Base-by-base conservation (phyloP, 2,329 filamentous ascomycete genomes). In the Coniochaeta sp. region DNA sequence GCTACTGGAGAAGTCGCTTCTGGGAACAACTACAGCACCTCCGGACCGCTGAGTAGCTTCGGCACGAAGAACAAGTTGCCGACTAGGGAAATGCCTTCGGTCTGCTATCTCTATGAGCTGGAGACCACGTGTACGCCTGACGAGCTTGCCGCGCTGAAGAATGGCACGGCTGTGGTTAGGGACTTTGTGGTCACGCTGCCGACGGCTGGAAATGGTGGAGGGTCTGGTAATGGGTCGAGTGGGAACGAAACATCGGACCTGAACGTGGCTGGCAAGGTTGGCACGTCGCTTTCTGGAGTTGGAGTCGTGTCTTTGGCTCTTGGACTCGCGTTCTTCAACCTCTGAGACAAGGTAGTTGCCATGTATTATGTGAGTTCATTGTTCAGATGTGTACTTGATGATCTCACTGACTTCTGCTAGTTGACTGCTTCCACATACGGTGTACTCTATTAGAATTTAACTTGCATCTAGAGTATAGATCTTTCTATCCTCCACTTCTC, bases 1-100 rank as follows among this genome's bases (percentile, higher is more conserved):
- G 76, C 77, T 1, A 83, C 79, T 3, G 81, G 81, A 0, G 70
- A 69, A 35, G 60, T 71, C 1, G 65, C 66, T 6, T 74, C 69
- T 1, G 61, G 55, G 0, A 50, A 57, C 5, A 63, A 67, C 52
- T n/a, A 55, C 9, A 52, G 50, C 50, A 73, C 69, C 2, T 46
- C 61, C 56, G 77, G 68, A 3, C 70, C 65, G 9, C 57, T 58
- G 4, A 68, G 65, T 48, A 71, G 67, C 20, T 72, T 60, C 59
- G 63, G 71, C 30, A 68, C 76, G 50, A 77, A 68, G 54, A 74
- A 77, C 45, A 57, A 68, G 31, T 65, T 71, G 3, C 68, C 73
- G 0, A 62, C 66, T 1, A 61, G 63, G 22, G 42, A 27, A n/a
- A n/a, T n/a, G 12, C 66, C 70, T 1, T 65, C 60, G n/a, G 62